Evolutionary conservation across 2,329 filamentous ascomycete species (phyloP).

Genomic region (Trichoderma pleuroti): DNA sequence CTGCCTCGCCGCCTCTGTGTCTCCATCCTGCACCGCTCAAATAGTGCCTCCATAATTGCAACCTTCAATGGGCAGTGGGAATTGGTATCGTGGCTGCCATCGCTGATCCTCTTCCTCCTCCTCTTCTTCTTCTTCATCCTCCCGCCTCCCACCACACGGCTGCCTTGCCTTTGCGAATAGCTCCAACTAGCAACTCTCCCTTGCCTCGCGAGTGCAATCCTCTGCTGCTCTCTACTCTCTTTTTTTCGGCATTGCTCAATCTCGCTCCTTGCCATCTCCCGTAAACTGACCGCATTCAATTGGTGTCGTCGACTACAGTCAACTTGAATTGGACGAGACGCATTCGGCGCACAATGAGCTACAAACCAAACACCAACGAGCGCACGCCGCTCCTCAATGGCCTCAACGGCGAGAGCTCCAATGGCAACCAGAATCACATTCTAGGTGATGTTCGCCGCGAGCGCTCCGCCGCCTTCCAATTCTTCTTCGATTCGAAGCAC

Average conservation of each 20-base stretch:
- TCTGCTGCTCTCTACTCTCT: not conserved
- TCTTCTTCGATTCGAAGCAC: slow-evolving; percentile 48
- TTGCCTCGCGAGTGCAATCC: not conserved
- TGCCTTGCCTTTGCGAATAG: not conserved
- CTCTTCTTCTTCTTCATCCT: not conserved
- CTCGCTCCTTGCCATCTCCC: not conserved
- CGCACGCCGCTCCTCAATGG: slow-evolving; percentile 43
- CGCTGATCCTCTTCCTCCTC: not conserved
- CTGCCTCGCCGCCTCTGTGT: not conserved
- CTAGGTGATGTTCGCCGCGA: slow-evolving; percentile 24
- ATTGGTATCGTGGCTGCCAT: slow-evolving; percentile 3
- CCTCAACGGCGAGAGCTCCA: slow-evolving; percentile 35
- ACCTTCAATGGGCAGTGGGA: not conserved
- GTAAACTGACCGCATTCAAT: not conserved
- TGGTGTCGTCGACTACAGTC: not conserved
- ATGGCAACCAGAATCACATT: slow-evolving; percentile 21
- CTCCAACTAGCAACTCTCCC: not conserved
- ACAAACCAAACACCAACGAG: slow-evolving; percentile 30
- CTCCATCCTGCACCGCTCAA: not conserved
- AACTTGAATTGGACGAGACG: not conserved
- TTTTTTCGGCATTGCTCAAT: too few relatives aligned
- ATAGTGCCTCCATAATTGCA: not conserved
- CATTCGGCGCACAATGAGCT: slow-evolving; percentile 10
- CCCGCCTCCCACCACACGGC: not conserved
- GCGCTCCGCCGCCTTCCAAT: slow-evolving; percentile 30